Base-by-base conservation (phyloP, 2,329 filamentous ascomycete genomes). In the Seiridium cupressi region DNA sequence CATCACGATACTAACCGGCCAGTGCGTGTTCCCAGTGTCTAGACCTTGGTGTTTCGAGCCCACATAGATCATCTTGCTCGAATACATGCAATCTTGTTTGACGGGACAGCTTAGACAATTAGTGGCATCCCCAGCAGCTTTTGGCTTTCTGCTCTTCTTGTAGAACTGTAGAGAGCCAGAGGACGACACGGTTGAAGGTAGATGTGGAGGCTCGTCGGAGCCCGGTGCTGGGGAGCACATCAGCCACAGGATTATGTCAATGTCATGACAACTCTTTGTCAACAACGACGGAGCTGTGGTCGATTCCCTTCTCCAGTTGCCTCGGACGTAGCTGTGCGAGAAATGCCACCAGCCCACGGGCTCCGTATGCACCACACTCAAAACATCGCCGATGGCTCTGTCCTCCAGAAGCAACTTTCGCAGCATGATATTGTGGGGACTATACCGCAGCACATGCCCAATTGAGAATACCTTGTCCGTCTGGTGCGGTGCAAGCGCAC, bases 321-420 rank as follows among this genome's bases (percentile, higher is more conserved):
- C 95, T 51, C 91, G 85, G 42, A 98, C 94, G 68, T 94, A 97
- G 47, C 89, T 92, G 73, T 97, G 93, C 0, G 90, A 83, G 72
- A 96, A 98, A 73, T 98, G 95, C 92, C 93, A 98, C 88, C 90
- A 96, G 1, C 95, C 95, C 0, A 99, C 89, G 0, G 95, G 95
- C 73, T 98, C 95, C 0, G 92, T 95, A 74, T 98, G 95, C 64
- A 96, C 91, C 44, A 97, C 82, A 44, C 90, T 94, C 57, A 96
- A 79, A 36, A 97, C 81, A 58, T 97, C 90, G 5, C 95, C 95
- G 69, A 99, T 89, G 10, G 88, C 85, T 10, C 83, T 82, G 57
- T 96, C 86, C 64, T 90, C 83, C 1, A 93, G 82, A 4, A 98
- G 81, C 13, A 98, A 78, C 70, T 89, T 88, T 55, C 93, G 87